Evolutionary conservation across 176 grass and related monocot species (phyloP), one percentile per base, ranked within the genome.

Genomic region (Sorghum bicolor): DNA sequence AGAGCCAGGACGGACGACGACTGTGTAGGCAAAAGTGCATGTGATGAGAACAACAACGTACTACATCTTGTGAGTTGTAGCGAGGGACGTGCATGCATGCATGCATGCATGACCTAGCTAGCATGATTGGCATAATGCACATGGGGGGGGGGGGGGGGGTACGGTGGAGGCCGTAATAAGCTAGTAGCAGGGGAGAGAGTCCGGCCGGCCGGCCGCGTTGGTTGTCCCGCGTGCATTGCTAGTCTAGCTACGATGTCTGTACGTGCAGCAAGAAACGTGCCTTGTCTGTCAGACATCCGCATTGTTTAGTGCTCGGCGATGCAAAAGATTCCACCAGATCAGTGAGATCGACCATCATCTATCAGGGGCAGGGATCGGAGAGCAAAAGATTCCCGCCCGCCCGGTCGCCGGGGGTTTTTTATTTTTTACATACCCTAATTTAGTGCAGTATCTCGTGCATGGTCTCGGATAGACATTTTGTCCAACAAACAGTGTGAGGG

Each of bases 251-350:
- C 9, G 10, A 25, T 12, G 61, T 12, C 22, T 32, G 86, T 64
- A 76, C 69, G 68, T 76, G n/a, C 84, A 72, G 77, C 78, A 84
- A 88, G 85, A 92, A 90, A 77, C 88, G 83, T 86, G 93, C 84
- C 88, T 39, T 88, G 90, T 88, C 93, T 70, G 82, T 32, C 39
- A 62, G 72, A 11, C 47, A 47, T 22, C 37, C 8, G 4, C 20
- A 3, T 44, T 58, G 68, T 73, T 72, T 74, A 71, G 65, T 72
- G 26, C 26, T 71, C 26, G 87, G 87, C 64, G 78, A 86, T 58
- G 78, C 78, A 6, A 72, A 86, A 90, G 88, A 82, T 86, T 86
- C 88, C 9, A 60, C 55, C 22, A 3, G 52, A 57, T 44, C 1
- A 40, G 17, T 19, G 81, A 32, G 82, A 48, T 88, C 24, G 57